Base-by-base conservation (phyloP, 306 rosid genomes). In the Pueraria montana region DNA sequence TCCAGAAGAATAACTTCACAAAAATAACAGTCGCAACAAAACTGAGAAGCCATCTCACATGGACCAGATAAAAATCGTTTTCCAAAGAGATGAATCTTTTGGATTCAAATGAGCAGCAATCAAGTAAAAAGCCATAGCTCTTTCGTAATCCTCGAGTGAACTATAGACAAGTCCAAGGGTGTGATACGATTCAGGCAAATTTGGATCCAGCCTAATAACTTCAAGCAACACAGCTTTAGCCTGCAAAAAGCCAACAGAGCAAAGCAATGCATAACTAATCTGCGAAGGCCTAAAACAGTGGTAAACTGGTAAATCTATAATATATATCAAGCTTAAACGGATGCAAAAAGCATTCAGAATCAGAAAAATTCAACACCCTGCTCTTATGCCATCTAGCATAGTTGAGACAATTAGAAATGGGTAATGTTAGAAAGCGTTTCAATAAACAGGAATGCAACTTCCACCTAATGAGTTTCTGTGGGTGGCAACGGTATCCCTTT, bases 101-200 rank as follows among this genome's bases (percentile, higher is more conserved):
- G 96, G 96, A 82, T 71, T 87, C 84, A 93, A 85, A 86, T 81
- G 93, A 70, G 99, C 96, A 70, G 98, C 91, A 83, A 93, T 87
- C 94, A 91, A 89, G 88, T 87, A 91, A 84, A 91, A 92, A 69
- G 87, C 88, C 87, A 90, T 86, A 74, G 97, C 91, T 86, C 80
- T 90, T 50, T 76, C 66, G 23, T 84, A 76, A 76, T 93, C 95
- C 49, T 92, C 89, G 55, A 91, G 85, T 78, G 88, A 79, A 20
- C 14, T 66, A 82, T 90, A 78, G 82, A 91, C 86, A 75, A 92
- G 96, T 87, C 93, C 99, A 80, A 96, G 96, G 8, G 90, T 93
- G 80, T 92, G 99, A 91, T 92, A 93, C 2, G 98, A 84, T 38
- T 93, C 96, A 16, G 90, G 90, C 61, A 92, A 84, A 88, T 93